Evolutionary conservation across 345 rosid genomes (phyloP).

Genomic region (Rhizophora mangle): DNA sequence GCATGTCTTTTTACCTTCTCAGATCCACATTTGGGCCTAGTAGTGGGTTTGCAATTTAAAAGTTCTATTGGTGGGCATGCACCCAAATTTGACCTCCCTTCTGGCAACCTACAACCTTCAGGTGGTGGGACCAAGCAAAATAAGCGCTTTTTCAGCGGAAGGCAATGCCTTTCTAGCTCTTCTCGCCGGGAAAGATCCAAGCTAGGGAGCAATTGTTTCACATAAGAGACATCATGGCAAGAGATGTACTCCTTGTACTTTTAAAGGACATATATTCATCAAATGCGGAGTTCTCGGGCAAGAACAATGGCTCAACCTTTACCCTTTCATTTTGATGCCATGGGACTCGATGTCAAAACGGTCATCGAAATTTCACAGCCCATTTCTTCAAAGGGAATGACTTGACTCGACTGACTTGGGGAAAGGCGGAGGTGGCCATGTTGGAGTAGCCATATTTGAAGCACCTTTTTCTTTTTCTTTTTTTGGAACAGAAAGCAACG

Average conservation of each 20-base stretch:
- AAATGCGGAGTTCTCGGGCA: slow-evolving; percentile 66
- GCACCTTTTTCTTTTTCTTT: no score
- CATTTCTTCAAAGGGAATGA: slow-evolving; percentile 47
- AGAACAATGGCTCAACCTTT: slow-evolving; percentile 49
- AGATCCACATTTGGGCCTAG: no score
- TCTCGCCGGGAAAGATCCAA: slow-evolving; percentile 69
- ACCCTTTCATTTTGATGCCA: slow-evolving; percentile 35
- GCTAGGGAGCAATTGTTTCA: slow-evolving; percentile 47
- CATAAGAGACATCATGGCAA: slow-evolving; percentile 66
- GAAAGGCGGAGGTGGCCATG: background rate
- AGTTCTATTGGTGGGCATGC: slow-evolving; percentile 21
- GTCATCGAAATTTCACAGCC: slow-evolving; percentile 42
- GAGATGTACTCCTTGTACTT: slow-evolving; percentile 73
- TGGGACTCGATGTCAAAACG: slow-evolving; percentile 51
- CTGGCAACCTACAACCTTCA: slow-evolving; percentile 74
- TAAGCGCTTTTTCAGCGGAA: slow-evolving; percentile 65
- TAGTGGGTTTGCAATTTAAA: no score
- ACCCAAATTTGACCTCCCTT: slow-evolving; percentile 99
- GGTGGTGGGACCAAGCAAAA: slow-evolving; percentile 96
- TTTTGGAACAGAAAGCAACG: slow-evolving; percentile 48
- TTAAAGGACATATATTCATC: slow-evolving; percentile 66
- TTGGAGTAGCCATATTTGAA: slow-evolving; percentile 26
- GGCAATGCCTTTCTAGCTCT: slow-evolving; percentile 89
- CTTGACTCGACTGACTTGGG: slow-evolving; percentile 7
- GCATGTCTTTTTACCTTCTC: no score